Evolutionary conservation across 352 stramenopile species (phyloP).

Genomic region (Pythium angustatum): DNA sequence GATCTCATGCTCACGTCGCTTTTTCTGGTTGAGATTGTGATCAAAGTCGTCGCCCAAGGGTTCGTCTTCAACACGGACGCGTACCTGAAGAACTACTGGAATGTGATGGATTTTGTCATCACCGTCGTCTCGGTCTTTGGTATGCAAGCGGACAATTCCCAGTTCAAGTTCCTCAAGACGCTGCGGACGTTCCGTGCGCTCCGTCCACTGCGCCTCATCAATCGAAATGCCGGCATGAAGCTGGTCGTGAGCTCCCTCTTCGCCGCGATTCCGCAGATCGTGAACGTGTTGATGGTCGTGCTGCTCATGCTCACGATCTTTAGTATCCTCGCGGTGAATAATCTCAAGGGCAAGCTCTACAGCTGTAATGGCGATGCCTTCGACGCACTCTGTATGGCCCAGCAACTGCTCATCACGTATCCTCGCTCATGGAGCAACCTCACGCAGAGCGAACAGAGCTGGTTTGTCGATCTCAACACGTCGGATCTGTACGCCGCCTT

Average conservation of each 20-base stretch:
- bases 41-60: conserved; percentile 79
- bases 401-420: conserved; percentile 44
- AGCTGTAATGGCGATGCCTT: conserved; percentile 56
- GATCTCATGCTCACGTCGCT: conserved; percentile 65
- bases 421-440: conserved; percentile 54
- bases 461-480: conserved; percentile 36
- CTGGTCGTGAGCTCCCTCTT: conserved; percentile 88
- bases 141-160: conserved; percentile 23
- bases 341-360: conserved; percentile 88
- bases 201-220: conserved; percentile 81
- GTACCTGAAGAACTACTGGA: conserved; percentile 84
- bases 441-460: conserved; percentile 36
- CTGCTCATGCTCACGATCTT: conserved; percentile 90
- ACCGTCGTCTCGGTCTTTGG: conserved; percentile 44
- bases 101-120: conserved; percentile 85
- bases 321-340: conserved; percentile 90
- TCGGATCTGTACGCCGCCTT: conserved; percentile 1
- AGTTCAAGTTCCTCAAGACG: conserved; percentile 45
- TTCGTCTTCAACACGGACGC: conserved; percentile 49
- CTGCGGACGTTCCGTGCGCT: conserved; percentile 68
- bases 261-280: conserved; percentile 72
- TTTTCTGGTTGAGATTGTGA: conserved; percentile 73
- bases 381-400: conserved; percentile 33
- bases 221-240: conserved; percentile 70
- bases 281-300: conserved; percentile 79